Base-by-base conservation (phyloP, 2,329 filamentous ascomycete genomes). In the Exophiala phaeomuriformis region DNA sequence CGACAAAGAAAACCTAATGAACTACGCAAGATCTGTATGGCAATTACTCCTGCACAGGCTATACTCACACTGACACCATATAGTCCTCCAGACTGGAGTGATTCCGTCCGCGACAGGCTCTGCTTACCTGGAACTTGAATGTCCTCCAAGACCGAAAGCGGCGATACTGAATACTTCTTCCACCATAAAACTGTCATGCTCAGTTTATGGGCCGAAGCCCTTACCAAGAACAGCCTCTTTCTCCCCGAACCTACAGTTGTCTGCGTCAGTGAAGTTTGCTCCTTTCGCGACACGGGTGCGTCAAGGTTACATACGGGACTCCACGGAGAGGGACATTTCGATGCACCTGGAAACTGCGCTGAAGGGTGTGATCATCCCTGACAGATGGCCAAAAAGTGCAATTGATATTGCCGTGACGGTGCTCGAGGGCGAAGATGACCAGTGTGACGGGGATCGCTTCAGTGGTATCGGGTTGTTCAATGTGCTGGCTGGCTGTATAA, bases 351-450 rank as follows among this genome's bases (percentile, higher is more conserved):
- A 97, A 70, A 91, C 89, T 10, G 90, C 93, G 29, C 76, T 98
- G 47, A 81, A 90, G 33, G 91, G 91, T 1, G 87, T 89, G 5
- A 83, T 97, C 47, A 91, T 97, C 65, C 90, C 89, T 9, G 90
- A 96, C 67, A 79, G 91, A 53, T 98, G 91, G 88, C 93, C 93
- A n/a, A 98, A 98, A 76, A 95, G 89, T 68, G 90, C 89, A 42
- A 84, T 95, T n/a, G 93, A 98, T 67, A 84, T 98, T 39, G 85
- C 95, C 12, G 83, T 98, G 46, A 96, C 90, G 0, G 83, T 98
- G 46, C 76, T 98, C 12, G 93, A 98, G 72, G 91, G 89, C 2
- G 93, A 97, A 66, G 61, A 64, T 30, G 88, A 96, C 67, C 81
- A 78, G 3, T 78, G 82, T 66, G 71, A 44, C 5, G 61, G 59